Evolutionary conservation across 805 yeast species (phyloP).

Genomic region (Pichia sporocuriosa): DNA sequence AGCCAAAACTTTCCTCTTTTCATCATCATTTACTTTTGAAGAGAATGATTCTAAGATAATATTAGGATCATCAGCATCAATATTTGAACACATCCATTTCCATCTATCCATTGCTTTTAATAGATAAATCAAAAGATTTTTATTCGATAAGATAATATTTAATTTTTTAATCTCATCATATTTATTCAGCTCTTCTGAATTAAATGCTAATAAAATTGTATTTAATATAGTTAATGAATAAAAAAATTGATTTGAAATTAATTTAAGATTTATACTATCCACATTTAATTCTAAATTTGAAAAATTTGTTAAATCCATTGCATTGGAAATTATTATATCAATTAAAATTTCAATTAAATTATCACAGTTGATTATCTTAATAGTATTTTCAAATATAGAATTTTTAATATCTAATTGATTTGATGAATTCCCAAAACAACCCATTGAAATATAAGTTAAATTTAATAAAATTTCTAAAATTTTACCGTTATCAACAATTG

Average conservation of each 20-base stretch:
- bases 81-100: conserved; percentile 44
- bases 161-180: conserved; percentile 6
- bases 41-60: conserved; percentile 12
- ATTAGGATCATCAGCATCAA: conserved; percentile 17
- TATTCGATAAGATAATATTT: conserved; percentile 15
- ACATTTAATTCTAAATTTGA: conserved; percentile 15
- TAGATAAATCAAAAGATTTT: conserved; percentile 38
- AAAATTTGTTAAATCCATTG: conserved; percentile 17
- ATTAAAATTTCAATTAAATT: conserved; percentile 13
- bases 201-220: conserved; percentile 14
- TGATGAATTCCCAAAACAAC: conserved; percentile 7
- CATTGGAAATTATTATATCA: conserved; percentile 8
- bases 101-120: conserved; percentile 53
- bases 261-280: conserved; percentile 8
- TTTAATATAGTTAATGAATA: conserved; percentile 26
- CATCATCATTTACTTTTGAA: conserved; percentile 10
- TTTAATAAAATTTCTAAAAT: conserved; percentile 5
- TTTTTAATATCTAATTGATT: conserved; percentile 19
- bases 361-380: conserved; percentile 15
- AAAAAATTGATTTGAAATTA: conserved; percentile 25
- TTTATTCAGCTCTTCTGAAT: conserved; percentile 11
- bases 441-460: conserved; percentile 10
- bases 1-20: conserved; percentile 20
- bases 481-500: no score
- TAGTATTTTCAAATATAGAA: conserved; percentile 21